Base-by-base conservation (phyloP, 129 eudicot species). In the Flaveria sonorensis region DNA sequence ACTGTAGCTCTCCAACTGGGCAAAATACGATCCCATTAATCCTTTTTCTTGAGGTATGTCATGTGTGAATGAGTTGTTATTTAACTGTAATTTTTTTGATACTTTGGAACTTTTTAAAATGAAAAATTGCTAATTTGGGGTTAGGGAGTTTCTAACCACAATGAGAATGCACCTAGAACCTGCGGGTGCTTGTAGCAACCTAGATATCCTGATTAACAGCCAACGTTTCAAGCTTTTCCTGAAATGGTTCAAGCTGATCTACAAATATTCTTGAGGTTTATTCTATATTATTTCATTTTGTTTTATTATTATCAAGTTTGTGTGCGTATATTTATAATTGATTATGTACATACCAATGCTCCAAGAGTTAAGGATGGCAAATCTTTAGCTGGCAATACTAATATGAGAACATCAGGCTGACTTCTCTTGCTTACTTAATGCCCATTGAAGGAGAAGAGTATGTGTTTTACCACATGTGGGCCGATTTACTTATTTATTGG, bases 191-290 rank as follows among this genome's bases (percentile, higher is more conserved):
- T 24, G 28, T 24, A 24, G 28, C 28, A 24, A 24, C 1, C 28
- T 24, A 24, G 28, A 24, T 24, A 24, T 24, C 28, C 28, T 24
- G 28, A 24, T 24, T 46, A 81, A 83, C 80, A 88, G 85, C 76
- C 89, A 79, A 43, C 92, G 86, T 92, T 92, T 79, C 98, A 92
- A 88, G 92, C 92, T 23, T 77, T 90, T 78, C 86, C 92, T 72
- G 82, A 90, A 15, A 86, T 88, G 96, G 98, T 89, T 75, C 96
- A 85, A 81, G 84, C 93, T 81, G 86, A 92, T 76, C 97, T 93
- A 63, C 96, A 88, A 78, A 89, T 89, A 48, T 85, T 92, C 72
- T 96, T 88, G 96, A 96, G 85, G 23, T 70, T 16, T 72, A 42
- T 52, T 21, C 78, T 4, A 11, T 28, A 18, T 47, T 18, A 26